These are phyloP conservation scores for Tricholoma terreum DNA, from an alignment of 768 basidiomycete genomes.

Conservation along the genomic window DNA sequence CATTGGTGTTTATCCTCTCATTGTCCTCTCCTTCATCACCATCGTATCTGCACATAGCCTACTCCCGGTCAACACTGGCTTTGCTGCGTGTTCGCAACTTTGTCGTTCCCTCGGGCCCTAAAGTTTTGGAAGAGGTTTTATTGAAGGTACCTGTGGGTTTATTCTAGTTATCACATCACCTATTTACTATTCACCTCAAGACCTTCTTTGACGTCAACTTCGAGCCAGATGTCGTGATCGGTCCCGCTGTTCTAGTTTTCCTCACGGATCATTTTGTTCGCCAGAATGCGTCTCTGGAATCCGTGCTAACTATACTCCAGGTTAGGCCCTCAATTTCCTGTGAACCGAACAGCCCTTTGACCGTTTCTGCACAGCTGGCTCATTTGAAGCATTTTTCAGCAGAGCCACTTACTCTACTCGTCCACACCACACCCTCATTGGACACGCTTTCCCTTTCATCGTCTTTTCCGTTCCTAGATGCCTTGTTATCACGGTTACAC, in stretches of 20 bases:
- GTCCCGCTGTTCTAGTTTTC: slow-evolving; percentile 53
- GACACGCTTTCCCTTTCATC: slow-evolving; percentile 10
- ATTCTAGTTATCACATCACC: background rate
- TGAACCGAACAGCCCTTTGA: background rate
- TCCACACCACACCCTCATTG: slow-evolving; percentile 26
- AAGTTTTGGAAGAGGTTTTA: slow-evolving; percentile 52
- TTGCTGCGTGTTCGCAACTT: slow-evolving; percentile 54
- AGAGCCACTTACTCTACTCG: slow-evolving; percentile 51
- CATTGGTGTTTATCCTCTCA: slow-evolving; percentile 62
- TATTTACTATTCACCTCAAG: too few species aligned
- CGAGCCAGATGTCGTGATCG: slow-evolving; percentile 58
- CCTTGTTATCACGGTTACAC: slow-evolving; percentile 34
- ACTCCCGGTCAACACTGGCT: slow-evolving; percentile 57
- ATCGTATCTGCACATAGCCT: slow-evolving; percentile 57
- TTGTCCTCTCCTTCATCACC: slow-evolving; percentile 55
- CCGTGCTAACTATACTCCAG: slow-evolving; percentile 57
- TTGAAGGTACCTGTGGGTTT: slow-evolving; percentile 40
- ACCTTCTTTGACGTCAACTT: slow-evolving; percentile 63
- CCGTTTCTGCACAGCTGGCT: slow-evolving; percentile 40
- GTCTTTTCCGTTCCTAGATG: slow-evolving; percentile 31
- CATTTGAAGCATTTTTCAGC: slow-evolving; percentile 68
- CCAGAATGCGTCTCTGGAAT: slow-evolving; percentile 56
- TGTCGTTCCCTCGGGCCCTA: slow-evolving; percentile 44
- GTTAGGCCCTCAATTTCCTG: slow-evolving; percentile 27
- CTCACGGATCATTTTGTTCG: slow-evolving; percentile 56